Evolutionary conservation across 2,329 filamentous ascomycete species (phyloP).

Genomic region (Pseudocercospora ulei): DNA sequence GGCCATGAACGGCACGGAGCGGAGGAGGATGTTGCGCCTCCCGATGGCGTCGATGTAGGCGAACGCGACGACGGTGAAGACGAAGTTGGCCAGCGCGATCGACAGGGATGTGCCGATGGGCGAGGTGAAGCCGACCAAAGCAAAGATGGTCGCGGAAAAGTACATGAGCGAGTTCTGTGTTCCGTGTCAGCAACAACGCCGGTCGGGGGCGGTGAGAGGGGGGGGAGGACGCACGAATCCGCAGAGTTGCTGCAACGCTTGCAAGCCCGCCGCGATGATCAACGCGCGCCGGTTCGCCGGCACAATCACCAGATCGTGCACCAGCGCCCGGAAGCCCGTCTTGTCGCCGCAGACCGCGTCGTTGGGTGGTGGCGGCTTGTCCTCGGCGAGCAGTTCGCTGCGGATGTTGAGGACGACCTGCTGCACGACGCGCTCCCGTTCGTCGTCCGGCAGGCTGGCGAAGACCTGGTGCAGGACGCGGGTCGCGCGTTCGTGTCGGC

Average conservation of each 20-base stretch:
- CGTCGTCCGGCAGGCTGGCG: constrained; percentile 13
- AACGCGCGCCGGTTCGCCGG: constrained; percentile 60
- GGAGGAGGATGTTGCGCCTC: constrained; percentile 56
- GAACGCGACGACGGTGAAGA: constrained; percentile 42
- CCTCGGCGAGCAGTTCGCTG: constrained; percentile 48
- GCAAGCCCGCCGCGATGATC: constrained; percentile 74
- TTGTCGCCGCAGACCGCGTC: constrained; percentile 7
- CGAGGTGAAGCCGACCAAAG: constrained; percentile 39
- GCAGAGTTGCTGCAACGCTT: constrained; percentile 65
- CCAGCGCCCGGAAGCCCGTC: constrained; percentile 9
- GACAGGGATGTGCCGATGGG: constrained; percentile 41
- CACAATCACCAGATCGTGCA: constrained; percentile 36
- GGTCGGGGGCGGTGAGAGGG: neutral
- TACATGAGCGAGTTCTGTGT: constrained; percentile 42
- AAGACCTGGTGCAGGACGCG: constrained; percentile 46
- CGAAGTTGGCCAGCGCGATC: constrained; percentile 41
- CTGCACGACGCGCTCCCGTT: constrained; percentile 45
- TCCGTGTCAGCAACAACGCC: constrained; percentile 4
- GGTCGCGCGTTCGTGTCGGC: constrained; percentile 52
- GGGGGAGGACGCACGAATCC: constrained; percentile 17
- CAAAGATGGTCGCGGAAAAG: constrained; percentile 43
- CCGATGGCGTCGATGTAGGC: constrained; percentile 40
- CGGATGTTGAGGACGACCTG: constrained; percentile 60
- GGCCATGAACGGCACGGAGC: constrained; percentile 76
- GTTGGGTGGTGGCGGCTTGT: constrained; percentile 17